Percentiles rank a stretch among this genome's conserved stretches.
Conservation (phyloP, 768 basidiomycete genomes). For the Austroboletus eburneus region DNA sequence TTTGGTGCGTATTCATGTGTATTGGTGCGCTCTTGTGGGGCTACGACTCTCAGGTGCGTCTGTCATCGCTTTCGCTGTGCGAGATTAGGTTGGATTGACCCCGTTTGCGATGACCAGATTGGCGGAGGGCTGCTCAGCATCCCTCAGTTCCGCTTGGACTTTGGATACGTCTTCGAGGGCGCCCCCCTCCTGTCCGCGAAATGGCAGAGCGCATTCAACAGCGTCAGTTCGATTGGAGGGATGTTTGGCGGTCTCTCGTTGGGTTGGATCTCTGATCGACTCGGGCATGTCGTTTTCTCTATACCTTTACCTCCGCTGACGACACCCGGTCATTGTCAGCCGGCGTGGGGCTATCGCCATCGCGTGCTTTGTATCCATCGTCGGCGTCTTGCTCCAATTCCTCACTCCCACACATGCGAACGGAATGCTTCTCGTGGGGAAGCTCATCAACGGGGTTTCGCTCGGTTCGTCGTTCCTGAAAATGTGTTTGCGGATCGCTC, state of each 20-base stretch:
- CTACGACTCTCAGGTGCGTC: conserved; percentile 22
- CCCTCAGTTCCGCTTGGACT: conserved; percentile 25
- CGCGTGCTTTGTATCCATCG: conserved; percentile 18
- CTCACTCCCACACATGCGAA: conserved; percentile 21
- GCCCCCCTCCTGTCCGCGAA: conserved; percentile 19
- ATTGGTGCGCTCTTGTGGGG: conserved; percentile 24
- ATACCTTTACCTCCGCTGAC: not conserved
- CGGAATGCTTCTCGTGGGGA: conserved; percentile 22
- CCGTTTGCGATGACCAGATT: conserved; percentile 6
- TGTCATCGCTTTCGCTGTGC: not conserved
- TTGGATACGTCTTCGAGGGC: conserved; percentile 11
- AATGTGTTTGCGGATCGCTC: too few relatives aligned
- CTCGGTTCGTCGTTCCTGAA: conserved; percentile 16
- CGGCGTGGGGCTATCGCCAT: conserved; percentile 23
- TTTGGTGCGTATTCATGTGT: conserved; percentile 25
- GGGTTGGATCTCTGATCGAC: conserved; percentile 19
- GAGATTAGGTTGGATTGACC: not conserved
- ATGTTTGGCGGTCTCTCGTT: conserved; percentile 26
- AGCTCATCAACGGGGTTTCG: conserved; percentile 24
- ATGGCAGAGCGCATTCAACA: conserved; percentile 29
- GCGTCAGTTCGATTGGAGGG: conserved; percentile 20
- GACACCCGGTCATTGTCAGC: conserved; percentile 2
- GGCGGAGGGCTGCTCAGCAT: conserved; percentile 20
- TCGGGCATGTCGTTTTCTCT: conserved; percentile 11
- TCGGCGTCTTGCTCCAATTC: conserved; percentile 24